Evolutionary conservation across 129 eudicot species (phyloP).

Genomic region (Ambrosia trifida): DNA sequence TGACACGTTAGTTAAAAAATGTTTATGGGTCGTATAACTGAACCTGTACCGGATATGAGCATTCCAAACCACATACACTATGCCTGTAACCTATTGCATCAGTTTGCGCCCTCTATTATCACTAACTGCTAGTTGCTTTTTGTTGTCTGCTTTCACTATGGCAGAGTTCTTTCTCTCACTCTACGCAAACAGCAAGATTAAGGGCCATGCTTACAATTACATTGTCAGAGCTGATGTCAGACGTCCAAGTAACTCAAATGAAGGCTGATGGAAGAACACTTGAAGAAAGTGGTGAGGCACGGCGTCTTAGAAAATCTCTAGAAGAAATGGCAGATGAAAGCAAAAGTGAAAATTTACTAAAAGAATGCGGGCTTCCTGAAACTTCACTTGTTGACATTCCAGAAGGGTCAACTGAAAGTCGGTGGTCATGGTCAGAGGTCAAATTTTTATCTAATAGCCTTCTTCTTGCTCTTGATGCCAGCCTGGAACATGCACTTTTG

Average conservation of each 20-base stretch:
- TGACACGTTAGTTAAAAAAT: background rate
- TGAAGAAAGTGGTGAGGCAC: constrained; percentile 98
- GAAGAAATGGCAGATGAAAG: constrained; percentile 92
- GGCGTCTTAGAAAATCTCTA: constrained; percentile 84
- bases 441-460: constrained; percentile 72
- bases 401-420: constrained; percentile 56
- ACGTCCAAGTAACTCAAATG: constrained; percentile 96
- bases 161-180: constrained; percentile 95
- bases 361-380: constrained; percentile 74
- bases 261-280: constrained; percentile 96
- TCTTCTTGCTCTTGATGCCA: constrained; percentile 94
- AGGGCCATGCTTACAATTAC: constrained; percentile 96
- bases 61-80: background rate
- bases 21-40: background rate
- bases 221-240: constrained; percentile 96
- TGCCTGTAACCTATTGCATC: background rate
- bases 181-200: constrained; percentile 79
- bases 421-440: constrained; percentile 95
- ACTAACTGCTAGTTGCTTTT: constrained; percentile 14
- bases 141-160: constrained; percentile 19
- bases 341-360: constrained; percentile 48
- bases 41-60: background rate
- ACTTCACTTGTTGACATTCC: constrained; percentile 51
- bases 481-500: constrained; percentile 97
- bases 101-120: background rate